Percentiles rank a stretch among this genome's conserved stretches.
phyloP scores from a whole-genome alignment of 163 green algal species.

The Scenedesmus sp. region DNA sequence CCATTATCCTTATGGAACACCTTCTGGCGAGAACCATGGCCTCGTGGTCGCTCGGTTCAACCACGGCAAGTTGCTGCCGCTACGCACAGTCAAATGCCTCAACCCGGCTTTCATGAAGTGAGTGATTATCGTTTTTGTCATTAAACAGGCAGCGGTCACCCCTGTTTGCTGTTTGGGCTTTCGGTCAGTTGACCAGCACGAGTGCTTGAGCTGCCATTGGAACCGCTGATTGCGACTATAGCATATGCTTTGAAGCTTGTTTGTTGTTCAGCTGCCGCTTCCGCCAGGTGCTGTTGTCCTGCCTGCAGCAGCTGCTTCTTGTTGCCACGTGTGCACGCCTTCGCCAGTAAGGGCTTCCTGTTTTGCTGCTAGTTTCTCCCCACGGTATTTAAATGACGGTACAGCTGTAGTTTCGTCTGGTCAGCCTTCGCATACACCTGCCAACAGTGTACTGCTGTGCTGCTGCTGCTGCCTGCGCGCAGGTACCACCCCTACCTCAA shows the following conservation, averaged over 20 bases:
- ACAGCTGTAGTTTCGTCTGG: no score
- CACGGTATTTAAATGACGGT: background rate
- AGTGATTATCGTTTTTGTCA: background rate
- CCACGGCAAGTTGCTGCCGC: constrained; percentile 21
- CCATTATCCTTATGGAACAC: constrained; percentile 31
- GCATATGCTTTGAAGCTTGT: background rate
- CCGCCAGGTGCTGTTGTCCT: background rate
- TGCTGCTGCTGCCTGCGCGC: background rate
- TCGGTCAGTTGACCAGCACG: constrained; percentile 1
- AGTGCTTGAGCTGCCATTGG: background rate
- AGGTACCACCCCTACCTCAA: constrained; percentile 53
- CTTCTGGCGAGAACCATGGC: constrained; percentile 4
- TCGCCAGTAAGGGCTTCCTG: background rate
- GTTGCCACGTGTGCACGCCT: background rate
- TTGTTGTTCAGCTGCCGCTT: background rate
- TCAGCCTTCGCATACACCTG: no score
- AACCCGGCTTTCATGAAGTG: constrained; percentile 57
- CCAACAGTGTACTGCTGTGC: background rate
- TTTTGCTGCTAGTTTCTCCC: background rate
- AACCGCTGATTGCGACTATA: background rate
- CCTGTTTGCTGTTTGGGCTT: background rate
- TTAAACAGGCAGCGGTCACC: background rate
- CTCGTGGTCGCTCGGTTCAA: constrained; percentile 32
- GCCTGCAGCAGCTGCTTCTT: background rate
- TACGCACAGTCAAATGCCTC: background rate